Evolutionary conservation across 371 early-diverging fungal genomes (phyloP).

Genomic region (Mucor circinelloides): DNA sequence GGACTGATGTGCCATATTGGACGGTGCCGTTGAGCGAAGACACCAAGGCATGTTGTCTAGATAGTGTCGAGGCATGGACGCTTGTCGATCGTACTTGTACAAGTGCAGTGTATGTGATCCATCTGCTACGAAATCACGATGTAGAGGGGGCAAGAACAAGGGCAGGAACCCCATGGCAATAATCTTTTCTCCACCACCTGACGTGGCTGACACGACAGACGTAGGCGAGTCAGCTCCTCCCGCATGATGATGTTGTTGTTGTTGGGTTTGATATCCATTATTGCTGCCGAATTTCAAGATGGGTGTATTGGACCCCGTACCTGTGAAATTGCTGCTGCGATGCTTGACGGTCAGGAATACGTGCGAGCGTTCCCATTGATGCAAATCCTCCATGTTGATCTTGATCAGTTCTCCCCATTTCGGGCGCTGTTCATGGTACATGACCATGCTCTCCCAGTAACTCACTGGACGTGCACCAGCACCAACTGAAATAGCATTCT

Average conservation of each 20-base stretch:
- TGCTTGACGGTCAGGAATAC: conserved; percentile 65
- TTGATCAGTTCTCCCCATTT: conserved; percentile 72
- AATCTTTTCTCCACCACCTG: conserved; percentile 37
- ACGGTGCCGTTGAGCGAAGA: conserved; percentile 38
- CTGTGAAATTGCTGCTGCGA: conserved; percentile 32
- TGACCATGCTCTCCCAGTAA: conserved; percentile 65
- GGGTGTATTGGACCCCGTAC: conserved; percentile 17
- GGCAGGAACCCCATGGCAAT: conserved; percentile 66
- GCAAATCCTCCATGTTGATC: conserved; percentile 51
- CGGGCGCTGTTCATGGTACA: conserved; percentile 67
- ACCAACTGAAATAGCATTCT: conserved; percentile 58
- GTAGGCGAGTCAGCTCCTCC: neutral
- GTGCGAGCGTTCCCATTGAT: conserved; percentile 61
- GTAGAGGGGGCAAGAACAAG: conserved; percentile 52
- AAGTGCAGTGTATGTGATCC: conserved; percentile 61
- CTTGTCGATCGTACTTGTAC: conserved; percentile 66
- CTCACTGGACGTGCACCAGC: conserved; percentile 49
- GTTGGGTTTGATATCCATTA: conserved; percentile 1
- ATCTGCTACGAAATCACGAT: conserved; percentile 66
- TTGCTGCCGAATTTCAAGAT: neutral
- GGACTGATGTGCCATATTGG: conserved; percentile 31
- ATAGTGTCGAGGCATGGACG: conserved; percentile 48
- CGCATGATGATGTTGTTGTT: too few species aligned
- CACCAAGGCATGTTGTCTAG: conserved; percentile 47
- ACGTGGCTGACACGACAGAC: conserved; percentile 1